Conservation (phyloP, 2,329 filamentous ascomycete species). For the Aureobasidium subglaciale region DNA sequence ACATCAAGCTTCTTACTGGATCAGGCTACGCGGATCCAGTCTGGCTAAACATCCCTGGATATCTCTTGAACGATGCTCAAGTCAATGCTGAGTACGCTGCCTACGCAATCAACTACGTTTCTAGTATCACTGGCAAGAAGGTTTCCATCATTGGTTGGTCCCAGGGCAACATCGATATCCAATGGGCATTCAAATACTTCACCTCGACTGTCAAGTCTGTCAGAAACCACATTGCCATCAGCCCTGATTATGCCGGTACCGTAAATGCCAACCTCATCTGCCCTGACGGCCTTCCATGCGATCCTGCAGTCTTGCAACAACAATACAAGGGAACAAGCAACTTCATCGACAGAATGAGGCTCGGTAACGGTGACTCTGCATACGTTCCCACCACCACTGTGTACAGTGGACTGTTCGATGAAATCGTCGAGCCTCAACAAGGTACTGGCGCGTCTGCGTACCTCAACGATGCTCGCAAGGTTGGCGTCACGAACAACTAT, state of each 20-base stretch:
- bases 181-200: slow-evolving; percentile 55
- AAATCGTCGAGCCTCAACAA: slow-evolving; percentile 46
- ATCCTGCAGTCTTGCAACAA: slow-evolving; percentile 43
- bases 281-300: slow-evolving; percentile 24
- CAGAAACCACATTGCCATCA: slow-evolving; percentile 47
- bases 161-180: slow-evolving; percentile 47
- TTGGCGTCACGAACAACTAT: slow-evolving; percentile 46
- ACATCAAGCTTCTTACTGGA: slow-evolving; percentile 42
- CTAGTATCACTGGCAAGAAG: slow-evolving; percentile 33
- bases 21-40: slow-evolving; percentile 42
- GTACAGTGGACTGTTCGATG: slow-evolving; percentile 43
- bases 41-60: slow-evolving; percentile 49
- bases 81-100: slow-evolving; percentile 49
- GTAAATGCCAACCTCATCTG: slow-evolving; percentile 31
- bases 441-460: slow-evolving; percentile 42
- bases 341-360: slow-evolving; percentile 38
- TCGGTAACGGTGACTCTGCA: slow-evolving; percentile 42
- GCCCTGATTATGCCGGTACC: slow-evolving; percentile 48
- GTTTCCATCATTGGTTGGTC: slow-evolving; percentile 48
- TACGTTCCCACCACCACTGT: slow-evolving; percentile 51
- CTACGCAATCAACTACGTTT: slow-evolving; percentile 53
- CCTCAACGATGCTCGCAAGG: slow-evolving; percentile 35
- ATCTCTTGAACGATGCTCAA: slow-evolving; percentile 44
- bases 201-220: slow-evolving; percentile 41
- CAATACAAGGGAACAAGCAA: slow-evolving; percentile 32